Percentiles rank a stretch among this genome's conserved stretches.
Conservation (phyloP, 108 stramenopile genomes). For the Fragilaria crotonensis region DNA sequence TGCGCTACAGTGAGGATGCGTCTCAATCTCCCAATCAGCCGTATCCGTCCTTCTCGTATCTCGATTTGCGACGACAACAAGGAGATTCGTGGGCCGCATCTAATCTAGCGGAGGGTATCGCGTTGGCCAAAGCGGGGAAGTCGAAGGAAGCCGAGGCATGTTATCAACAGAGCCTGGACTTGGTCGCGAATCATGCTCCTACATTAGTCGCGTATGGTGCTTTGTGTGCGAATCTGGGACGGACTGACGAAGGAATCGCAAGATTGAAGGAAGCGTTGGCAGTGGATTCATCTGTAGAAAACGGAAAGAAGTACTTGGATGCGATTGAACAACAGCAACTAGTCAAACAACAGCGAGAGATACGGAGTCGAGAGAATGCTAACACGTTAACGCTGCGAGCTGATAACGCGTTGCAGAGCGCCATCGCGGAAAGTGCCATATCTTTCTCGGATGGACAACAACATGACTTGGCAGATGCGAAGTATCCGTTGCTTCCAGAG, state of each 20-base stretch:
- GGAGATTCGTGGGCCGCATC: conserved; percentile 1
- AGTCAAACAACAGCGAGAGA: not conserved
- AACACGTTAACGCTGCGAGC: too few relatives aligned
- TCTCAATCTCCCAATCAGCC: too few relatives aligned
- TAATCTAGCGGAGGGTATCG: conserved; percentile 5
- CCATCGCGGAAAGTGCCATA: conserved; percentile 1
- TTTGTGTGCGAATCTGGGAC: conserved; percentile 11
- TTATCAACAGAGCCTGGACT: conserved; percentile 11
- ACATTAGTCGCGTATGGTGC: conserved; percentile 14
- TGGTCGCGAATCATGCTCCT: conserved; percentile 7
- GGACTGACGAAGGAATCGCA: not conserved
- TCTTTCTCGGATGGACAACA: too few relatives aligned
- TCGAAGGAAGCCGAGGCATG: conserved; percentile 2
- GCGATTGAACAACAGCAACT: not conserved
- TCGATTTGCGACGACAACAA: conserved; percentile 10
- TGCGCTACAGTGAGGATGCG: too few relatives aligned
- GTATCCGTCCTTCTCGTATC: conserved; percentile 10
- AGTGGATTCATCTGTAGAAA: not conserved
- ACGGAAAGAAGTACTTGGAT: conserved; percentile 10
- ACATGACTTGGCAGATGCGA: too few relatives aligned
- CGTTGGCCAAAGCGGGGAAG: conserved; percentile 3
- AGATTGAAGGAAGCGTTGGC: conserved; percentile 4
- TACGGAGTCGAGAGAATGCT: not conserved
- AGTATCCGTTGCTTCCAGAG: too few relatives aligned
- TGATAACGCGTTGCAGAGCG: conserved; percentile 6